Conservation (phyloP, 139 green algal genomes). For the Micractinium sp. region DNA sequence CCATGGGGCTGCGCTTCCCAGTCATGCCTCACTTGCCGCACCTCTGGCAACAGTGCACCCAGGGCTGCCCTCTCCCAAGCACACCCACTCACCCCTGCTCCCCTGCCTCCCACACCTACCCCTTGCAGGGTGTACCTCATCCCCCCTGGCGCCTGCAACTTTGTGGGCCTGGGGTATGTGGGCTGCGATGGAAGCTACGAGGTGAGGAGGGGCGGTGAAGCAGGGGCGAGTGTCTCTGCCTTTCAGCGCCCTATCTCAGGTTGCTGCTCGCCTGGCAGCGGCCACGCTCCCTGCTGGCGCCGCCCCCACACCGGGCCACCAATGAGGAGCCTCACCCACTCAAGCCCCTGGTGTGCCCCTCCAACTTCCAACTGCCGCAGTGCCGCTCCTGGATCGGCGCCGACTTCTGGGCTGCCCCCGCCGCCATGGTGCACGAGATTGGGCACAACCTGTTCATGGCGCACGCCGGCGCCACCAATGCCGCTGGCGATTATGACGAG, state of each 20-base stretch:
- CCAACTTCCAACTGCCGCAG: too few species aligned
- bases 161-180: neutral
- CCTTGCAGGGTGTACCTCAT: conserved; percentile 16
- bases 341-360: neutral
- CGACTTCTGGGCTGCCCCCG: neutral
- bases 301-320: neutral
- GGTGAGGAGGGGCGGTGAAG: neutral
- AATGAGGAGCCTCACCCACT: neutral
- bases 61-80: neutral
- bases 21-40: neutral
- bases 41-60: too few species aligned
- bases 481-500: neutral
- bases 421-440: neutral
- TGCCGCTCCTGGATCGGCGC: neutral
- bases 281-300: too few species aligned
- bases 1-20: too few species aligned
- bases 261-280: neutral
- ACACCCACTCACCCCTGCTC: neutral
- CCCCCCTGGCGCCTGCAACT: neutral
- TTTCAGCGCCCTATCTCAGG: too few species aligned
- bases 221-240: too few species aligned
- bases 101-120: neutral
- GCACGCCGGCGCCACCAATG: neutral
- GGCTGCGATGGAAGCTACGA: conserved; percentile 1
- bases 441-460: conserved; percentile 23